Conservation (phyloP, 2,329 filamentous ascomycete species). For the Aureobasidium melanogenum region DNA sequence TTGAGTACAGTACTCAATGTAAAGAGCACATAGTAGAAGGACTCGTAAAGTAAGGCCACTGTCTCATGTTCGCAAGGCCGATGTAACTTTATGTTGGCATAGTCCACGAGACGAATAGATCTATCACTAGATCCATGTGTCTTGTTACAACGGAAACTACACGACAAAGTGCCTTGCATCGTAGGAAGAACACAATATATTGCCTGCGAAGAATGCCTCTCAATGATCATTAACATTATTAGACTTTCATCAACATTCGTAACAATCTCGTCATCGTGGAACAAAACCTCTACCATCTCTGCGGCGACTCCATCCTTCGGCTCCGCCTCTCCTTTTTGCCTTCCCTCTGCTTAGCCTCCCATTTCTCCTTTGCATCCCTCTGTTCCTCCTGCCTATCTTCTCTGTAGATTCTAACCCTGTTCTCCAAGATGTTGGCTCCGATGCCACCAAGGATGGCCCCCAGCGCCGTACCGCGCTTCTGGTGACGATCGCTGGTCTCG, state of each 20-base stretch:
- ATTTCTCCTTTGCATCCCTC: not conserved
- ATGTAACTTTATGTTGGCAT: not conserved
- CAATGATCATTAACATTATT: not conserved
- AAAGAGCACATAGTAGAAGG: too few relatives aligned
- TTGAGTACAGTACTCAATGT: too few relatives aligned
- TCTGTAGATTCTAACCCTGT: slow-evolving; percentile 2
- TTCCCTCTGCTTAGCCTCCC: not conserved
- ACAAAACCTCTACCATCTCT: not conserved
- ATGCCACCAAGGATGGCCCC: slow-evolving; percentile 7
- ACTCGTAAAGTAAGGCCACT: too few relatives aligned
- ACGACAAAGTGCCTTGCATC: not conserved
- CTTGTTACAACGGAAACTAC: not conserved
- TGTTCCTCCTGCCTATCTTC: slow-evolving; percentile 8
- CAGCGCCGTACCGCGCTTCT: not conserved
- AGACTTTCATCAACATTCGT: not conserved
- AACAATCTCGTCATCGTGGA: not conserved
- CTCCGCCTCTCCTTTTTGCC: not conserved
- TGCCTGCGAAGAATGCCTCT: not conserved
- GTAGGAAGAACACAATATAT: not conserved
- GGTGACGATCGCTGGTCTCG: slow-evolving; percentile 4
- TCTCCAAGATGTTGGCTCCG: slow-evolving; percentile 7
- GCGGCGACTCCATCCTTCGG: not conserved
- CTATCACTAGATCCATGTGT: too few relatives aligned
- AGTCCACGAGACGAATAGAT: too few relatives aligned
- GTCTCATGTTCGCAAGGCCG: too few relatives aligned